Conservation (phyloP, 2,329 filamentous ascomycete genomes). For the Cercospora zeae-maydis region DNA sequence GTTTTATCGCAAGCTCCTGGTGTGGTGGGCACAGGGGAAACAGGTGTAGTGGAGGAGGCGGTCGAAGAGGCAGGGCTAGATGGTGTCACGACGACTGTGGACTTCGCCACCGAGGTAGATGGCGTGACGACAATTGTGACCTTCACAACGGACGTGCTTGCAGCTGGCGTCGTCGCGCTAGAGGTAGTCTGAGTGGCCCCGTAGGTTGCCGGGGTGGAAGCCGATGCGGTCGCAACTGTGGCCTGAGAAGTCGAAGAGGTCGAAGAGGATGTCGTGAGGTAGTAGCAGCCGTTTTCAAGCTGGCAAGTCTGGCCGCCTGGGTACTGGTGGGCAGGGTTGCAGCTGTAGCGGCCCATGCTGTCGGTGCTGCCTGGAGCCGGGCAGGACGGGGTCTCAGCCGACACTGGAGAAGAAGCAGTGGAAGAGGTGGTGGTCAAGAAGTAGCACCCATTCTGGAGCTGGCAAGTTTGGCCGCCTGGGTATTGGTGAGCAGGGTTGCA, state of each 20-base stretch:
- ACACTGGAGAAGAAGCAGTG: neutral
- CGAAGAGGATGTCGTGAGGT: conserved; percentile 4
- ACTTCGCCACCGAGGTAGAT: neutral
- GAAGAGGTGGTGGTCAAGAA: neutral
- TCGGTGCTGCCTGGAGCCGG: conserved; percentile 4
- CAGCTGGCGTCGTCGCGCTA: neutral
- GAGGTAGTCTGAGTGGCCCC: neutral
- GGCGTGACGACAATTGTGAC: neutral
- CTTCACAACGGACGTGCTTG: neutral
- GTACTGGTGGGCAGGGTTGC: conserved; percentile 13
- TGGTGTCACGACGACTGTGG: neutral
- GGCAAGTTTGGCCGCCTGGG: conserved; percentile 6
- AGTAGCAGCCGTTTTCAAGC: conserved; percentile 4
- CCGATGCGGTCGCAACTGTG: neutral
- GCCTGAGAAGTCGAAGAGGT: neutral
- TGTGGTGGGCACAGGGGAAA: conserved; percentile 20
- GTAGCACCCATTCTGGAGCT: conserved; percentile 2
- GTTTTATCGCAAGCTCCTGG: conserved; percentile 25
- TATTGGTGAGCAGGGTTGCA: conserved; percentile 13
- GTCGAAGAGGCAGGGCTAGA: neutral
- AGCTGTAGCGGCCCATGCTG: conserved; percentile 8
- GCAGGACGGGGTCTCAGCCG: conserved; percentile 1
- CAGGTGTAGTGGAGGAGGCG: conserved; percentile 7
- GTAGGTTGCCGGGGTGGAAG: neutral
- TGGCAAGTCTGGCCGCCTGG: conserved; percentile 9